A percentile compares a stretch with the other conserved stretches of the same genome.
Conservation (phyloP, 2,329 filamentous ascomycete species). For the Fusarium avenaceum region DNA sequence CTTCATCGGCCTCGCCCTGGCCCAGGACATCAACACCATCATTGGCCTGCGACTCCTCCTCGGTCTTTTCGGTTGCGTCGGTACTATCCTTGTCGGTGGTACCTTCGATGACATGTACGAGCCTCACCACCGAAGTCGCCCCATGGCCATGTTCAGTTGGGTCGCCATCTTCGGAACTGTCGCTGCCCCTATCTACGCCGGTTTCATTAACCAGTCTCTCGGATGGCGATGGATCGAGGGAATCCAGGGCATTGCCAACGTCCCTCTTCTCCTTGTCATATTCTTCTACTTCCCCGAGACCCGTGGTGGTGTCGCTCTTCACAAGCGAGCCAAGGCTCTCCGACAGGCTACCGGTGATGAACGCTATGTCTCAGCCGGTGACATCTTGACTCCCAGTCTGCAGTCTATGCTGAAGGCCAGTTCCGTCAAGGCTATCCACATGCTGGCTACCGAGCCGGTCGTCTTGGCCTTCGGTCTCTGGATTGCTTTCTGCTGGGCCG, state of each 20-base stretch:
- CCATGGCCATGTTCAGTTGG: conserved; percentile 46
- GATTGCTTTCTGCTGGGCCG: conserved; percentile 46
- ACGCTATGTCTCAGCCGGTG: conserved; percentile 40
- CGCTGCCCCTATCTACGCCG: conserved; percentile 40
- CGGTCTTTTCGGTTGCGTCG: conserved; percentile 44
- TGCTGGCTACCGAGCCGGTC: conserved; percentile 44
- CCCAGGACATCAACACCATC: conserved; percentile 41
- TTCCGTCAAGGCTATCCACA: conserved; percentile 44
- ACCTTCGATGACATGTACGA: conserved; percentile 47
- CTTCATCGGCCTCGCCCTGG: conserved; percentile 40
- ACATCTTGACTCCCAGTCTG: conserved; percentile 41
- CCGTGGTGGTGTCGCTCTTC: conserved; percentile 40
- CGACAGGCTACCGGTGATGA: conserved; percentile 43
- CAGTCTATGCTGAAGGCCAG: conserved; percentile 43
- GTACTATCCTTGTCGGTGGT: conserved; percentile 43
- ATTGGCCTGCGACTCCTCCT: conserved; percentile 41
- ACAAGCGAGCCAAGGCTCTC: conserved; percentile 41
- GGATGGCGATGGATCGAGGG: conserved; percentile 46
- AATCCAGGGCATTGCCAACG: conserved; percentile 41
- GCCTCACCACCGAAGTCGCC: conserved; percentile 41
- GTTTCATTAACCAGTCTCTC: conserved; percentile 40
- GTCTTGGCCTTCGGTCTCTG: conserved; percentile 45
- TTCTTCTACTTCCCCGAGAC: conserved; percentile 43
- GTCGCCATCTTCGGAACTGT: conserved; percentile 46
- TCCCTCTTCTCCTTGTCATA: conserved; percentile 36